Base-by-base conservation (phyloP, 73 alveolate genomes). In the Tetrahymena malaccensis region DNA sequence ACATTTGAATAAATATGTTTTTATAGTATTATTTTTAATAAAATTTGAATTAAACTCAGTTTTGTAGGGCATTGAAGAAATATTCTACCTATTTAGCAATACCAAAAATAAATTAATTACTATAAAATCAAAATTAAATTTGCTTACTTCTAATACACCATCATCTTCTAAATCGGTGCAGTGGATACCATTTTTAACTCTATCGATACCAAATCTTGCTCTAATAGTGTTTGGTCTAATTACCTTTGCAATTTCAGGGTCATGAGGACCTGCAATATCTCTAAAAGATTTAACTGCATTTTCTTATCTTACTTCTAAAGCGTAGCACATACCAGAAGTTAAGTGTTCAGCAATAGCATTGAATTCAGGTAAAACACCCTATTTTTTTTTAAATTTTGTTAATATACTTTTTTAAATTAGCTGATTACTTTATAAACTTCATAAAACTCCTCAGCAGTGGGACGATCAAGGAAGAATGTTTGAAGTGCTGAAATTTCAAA, bases 131-230 rank as follows among this genome's bases (percentile, higher is more conserved):
- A 11, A 11, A 10, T 9, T 2, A 5, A 43, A 43, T 44, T 38
- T 43, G 33, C 94, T 85, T 27, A 94, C 97, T 94, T 99, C 99
- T 34, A 98, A 96, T 83, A 96, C 99, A 34, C 99, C 99, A 97
- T 99, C 99, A 94, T 99, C 99, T 37, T 97, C 98, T 94, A 99
- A 95, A 96, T 99, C 99, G 31, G 99, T 99, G 97, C 99, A 98
- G 96, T 99, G 99, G 55, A 99, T 98, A 17, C 99, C 99, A 96
- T 99, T 99, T 93, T 96, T 96, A 43, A 98, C 99, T 97, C 99
- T 98, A 94, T 98, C 99, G 21, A 95, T 85, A 93, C 99, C 99
- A 95, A 97, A 99, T 95, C 97, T 98, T 33, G 99, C 99, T 97
- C 99, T 98, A 35, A 99, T 96, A 25, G 99, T 99, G 95, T 98